phyloP scores from a whole-genome alignment of 2,329 filamentous ascomycete species.

The Sphaerulina musiva region DNA sequence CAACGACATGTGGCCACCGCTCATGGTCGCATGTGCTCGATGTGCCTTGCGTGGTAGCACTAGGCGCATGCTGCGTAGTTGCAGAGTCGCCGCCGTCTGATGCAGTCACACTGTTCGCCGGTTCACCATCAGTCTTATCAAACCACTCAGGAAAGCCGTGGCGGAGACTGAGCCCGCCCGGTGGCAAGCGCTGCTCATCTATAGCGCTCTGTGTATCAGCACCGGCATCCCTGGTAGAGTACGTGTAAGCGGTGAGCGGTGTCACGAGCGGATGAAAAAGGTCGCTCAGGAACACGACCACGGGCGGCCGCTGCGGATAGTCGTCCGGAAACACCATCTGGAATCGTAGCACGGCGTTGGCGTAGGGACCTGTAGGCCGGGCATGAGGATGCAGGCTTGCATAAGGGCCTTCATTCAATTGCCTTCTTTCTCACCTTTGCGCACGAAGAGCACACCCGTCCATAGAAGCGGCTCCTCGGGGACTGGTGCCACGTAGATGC shows the following conservation, averaged over 20 bases:
- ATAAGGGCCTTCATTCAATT: background rate
- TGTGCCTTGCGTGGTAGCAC: background rate
- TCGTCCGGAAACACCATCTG: conserved; percentile 77
- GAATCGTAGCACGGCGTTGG: conserved; percentile 79
- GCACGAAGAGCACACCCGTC: conserved; percentile 87
- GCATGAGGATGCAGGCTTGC: conserved; percentile 3
- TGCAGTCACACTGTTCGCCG: background rate
- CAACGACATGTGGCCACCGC: conserved; percentile 33
- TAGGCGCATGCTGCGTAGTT: conserved; percentile 4
- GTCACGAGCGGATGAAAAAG: conserved; percentile 93
- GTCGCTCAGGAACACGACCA: conserved; percentile 83
- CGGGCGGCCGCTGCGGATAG: conserved; percentile 72
- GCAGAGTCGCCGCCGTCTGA: background rate
- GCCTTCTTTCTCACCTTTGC: conserved; percentile 57
- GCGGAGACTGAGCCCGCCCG: conserved; percentile 81
- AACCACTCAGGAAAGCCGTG: conserved; percentile 93
- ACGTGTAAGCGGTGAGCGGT: conserved; percentile 89
- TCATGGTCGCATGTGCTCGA: conserved; percentile 7
- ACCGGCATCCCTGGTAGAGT: conserved; percentile 70
- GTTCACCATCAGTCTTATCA: conserved; percentile 3
- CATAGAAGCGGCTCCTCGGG: conserved; percentile 75
- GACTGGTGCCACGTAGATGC: conserved; percentile 78
- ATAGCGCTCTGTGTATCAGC: conserved; percentile 74
- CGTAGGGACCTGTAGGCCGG: conserved; percentile 66
- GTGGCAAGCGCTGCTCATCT: conserved; percentile 75